These are phyloP conservation scores for Penicillium sp. DNA, from an alignment of 2,329 filamentous ascomycete species.

Conservation along the genomic window DNA sequence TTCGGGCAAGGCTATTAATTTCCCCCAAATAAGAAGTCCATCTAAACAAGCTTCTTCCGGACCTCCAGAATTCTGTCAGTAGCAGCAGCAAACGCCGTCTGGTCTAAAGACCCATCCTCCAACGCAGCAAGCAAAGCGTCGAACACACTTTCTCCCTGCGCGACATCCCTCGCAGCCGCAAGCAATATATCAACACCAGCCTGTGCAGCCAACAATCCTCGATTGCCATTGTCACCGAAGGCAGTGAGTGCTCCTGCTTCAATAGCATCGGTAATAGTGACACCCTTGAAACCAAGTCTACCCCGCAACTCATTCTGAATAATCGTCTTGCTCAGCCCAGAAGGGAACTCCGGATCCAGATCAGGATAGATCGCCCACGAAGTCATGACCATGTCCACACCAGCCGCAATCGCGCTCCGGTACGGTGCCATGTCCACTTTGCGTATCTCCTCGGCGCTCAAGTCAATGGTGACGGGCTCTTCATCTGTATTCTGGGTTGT, in stretches of 20 bases:
- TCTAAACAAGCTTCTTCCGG: slow-evolving; percentile 13
- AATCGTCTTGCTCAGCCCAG: slow-evolving; percentile 28
- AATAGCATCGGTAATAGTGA: slow-evolving; percentile 35
- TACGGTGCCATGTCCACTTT: slow-evolving; percentile 30
- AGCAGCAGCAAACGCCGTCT: slow-evolving; percentile 13
- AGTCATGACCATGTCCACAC: slow-evolving; percentile 32
- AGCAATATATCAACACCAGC: slow-evolving; percentile 36
- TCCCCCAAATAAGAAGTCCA: neutral
- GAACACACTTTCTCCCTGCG: slow-evolving; percentile 30
- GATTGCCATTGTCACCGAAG: slow-evolving; percentile 25
- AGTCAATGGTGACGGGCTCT: slow-evolving; percentile 28
- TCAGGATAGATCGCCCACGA: slow-evolving; percentile 34
- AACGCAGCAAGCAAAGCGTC: slow-evolving; percentile 21
- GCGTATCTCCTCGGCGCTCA: slow-evolving; percentile 22
- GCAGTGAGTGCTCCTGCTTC: slow-evolving; percentile 27
- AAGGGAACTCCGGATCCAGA: slow-evolving; percentile 27
- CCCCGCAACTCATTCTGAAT: slow-evolving; percentile 27
- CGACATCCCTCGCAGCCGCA: slow-evolving; percentile 28
- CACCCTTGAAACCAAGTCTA: slow-evolving; percentile 28
- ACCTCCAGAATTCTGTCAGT: slow-evolving; percentile 20
- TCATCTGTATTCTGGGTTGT: slow-evolving; percentile 29
- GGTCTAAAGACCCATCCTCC: slow-evolving; percentile 16
- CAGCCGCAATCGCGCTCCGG: slow-evolving; percentile 23
- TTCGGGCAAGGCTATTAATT: too few species aligned
- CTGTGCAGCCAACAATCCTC: slow-evolving; percentile 26